Conservation (phyloP, 345 rosid genomes). For the Heritiera fomes region DNA sequence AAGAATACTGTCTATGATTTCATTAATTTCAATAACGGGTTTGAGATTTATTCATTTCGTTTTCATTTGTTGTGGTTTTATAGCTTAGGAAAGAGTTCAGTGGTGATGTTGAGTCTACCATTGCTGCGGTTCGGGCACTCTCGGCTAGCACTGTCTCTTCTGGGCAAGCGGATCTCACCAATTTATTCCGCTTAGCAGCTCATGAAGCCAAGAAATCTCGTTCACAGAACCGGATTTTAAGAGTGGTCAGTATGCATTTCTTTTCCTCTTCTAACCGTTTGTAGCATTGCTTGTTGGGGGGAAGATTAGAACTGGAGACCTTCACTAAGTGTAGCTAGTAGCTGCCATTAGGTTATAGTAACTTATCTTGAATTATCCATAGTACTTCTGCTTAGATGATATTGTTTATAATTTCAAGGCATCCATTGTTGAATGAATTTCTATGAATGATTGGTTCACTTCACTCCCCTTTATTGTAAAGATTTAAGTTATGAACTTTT, state of each 20-base stretch:
- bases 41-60: background rate
- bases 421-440: too few relatives aligned
- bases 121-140: slow-evolving; percentile 32
- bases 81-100: slow-evolving; percentile 85
- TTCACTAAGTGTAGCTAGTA: background rate
- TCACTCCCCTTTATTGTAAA: background rate
- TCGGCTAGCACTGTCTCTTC: slow-evolving; percentile 46
- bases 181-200: slow-evolving; percentile 75
- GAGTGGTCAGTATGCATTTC: slow-evolving; percentile 61
- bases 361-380: too few relatives aligned
- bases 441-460: too few relatives aligned
- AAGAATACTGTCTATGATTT: background rate
- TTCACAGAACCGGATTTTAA: slow-evolving; percentile 66
- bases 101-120: slow-evolving; percentile 65
- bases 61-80: slow-evolving; percentile 3
- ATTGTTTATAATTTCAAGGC: too few relatives aligned
- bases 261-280: background rate
- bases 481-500: background rate
- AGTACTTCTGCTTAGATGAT: too few relatives aligned
- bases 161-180: slow-evolving; percentile 86
- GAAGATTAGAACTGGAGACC: background rate
- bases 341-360: too few relatives aligned
- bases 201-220: slow-evolving; percentile 78
- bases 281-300: background rate
- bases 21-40: background rate